Base-by-base conservation (phyloP, 2,329 filamentous ascomycete species). In the Colletotrichum liriopes region DNA sequence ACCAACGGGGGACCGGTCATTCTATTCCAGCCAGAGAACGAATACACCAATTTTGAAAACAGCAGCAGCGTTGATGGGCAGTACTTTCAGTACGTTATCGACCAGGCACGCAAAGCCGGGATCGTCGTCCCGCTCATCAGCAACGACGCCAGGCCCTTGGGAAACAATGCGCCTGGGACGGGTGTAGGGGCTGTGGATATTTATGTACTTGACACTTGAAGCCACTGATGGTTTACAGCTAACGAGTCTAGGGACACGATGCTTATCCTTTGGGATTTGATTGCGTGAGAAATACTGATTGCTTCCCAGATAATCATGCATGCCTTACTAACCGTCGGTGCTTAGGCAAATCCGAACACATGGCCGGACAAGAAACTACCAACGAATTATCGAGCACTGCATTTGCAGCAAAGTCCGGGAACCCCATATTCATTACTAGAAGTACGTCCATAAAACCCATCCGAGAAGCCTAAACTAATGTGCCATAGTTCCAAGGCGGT, bases 1-100 rank as follows among this genome's bases (percentile, higher is more conserved):
- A 96, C 93, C 1, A 93, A 95, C 64, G 94, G 93, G 0, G 94
- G 94, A 0, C 93, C 93, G 0, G 87, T 97, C 9, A 94, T 97
- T 72, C 83, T 96, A 1, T 87, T 93, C 52, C 94, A 97, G 79
- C 92, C 93, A 0, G 94, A 97, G 79, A 97, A 96, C 74, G 94
- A 96, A 79, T 95, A 96, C 78, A 91, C 88, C 81, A 80, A 82
- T 0, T 93, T 92, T 74, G 45, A 35, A 8, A 12, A 41, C 12
- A 59, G 59, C 2, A 54, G 45, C 3, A 45, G n/a, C 14, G 92
- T 92, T 0, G 90, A 94, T 76, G 85, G 87, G 0, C 84, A 87
- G 0, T 96, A 95, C 78, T 90, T 95, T 81, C 86, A 90, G 67
- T 91, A 92, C 74, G 90, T 95, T 7, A 88, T 92, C 56, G 86